phyloP scores from a whole-genome alignment of 805 yeast genomes.

The Cyberlindnera suaveolens region DNA sequence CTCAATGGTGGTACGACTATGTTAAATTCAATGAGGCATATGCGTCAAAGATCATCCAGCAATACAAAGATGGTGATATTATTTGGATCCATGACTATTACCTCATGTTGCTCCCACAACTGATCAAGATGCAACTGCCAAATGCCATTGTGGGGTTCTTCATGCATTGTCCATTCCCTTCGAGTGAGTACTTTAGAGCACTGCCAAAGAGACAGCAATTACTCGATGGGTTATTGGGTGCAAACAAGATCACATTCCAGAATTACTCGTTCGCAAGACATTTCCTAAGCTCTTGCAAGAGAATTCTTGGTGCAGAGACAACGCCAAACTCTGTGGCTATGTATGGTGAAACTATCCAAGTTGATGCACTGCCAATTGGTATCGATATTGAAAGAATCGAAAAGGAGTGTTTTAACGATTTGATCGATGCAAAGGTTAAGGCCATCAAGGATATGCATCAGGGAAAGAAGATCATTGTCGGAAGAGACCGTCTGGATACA shows the following conservation, averaged over 20 bases:
- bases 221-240: slow-evolving; percentile 87
- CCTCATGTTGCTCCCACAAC: slow-evolving; percentile 73
- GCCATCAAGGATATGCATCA: slow-evolving; percentile 59
- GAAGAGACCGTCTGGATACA: slow-evolving; percentile 87
- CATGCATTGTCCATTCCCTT: slow-evolving; percentile 93
- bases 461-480: slow-evolving; percentile 75
- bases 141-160: slow-evolving; percentile 86
- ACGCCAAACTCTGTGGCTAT: slow-evolving; percentile 51
- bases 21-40: slow-evolving; percentile 88
- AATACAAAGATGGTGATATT: slow-evolving; percentile 84
- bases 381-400: slow-evolving; percentile 71
- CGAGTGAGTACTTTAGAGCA: slow-evolving; percentile 89
- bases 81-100: slow-evolving; percentile 96
- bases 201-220: slow-evolving; percentile 76
- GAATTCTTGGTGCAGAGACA: slow-evolving; percentile 67
- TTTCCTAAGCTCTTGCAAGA: slow-evolving; percentile 82
- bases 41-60: slow-evolving; percentile 64
- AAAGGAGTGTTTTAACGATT: slow-evolving; percentile 40
- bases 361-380: slow-evolving; percentile 82
- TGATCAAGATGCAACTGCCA: slow-evolving; percentile 75
- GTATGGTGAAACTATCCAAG: slow-evolving; percentile 71
- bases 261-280: slow-evolving; percentile 83
- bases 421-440: slow-evolving; percentile 55
- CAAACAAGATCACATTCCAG: slow-evolving; percentile 83
- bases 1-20: slow-evolving; percentile 82